Conservation (phyloP, 495 filamentous ascomycete genomes). For the Tuber indicum region DNA sequence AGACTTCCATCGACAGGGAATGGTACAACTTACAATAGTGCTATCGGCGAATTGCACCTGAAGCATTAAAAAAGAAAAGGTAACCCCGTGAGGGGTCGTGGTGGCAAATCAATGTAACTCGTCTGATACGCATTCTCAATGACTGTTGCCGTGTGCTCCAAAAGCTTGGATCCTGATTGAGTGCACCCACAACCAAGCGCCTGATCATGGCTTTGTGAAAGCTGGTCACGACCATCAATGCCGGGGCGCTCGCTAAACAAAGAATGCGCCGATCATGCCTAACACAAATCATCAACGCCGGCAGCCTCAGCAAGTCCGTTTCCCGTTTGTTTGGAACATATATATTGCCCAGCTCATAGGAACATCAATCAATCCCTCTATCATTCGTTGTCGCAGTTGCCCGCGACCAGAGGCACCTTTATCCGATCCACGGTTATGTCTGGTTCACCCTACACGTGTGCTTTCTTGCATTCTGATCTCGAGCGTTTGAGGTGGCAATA, state of each 20-base stretch:
- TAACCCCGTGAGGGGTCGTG: conserved; percentile 32
- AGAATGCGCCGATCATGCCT: conserved; percentile 25
- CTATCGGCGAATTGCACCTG: conserved; percentile 31
- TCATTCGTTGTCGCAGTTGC: conserved; percentile 20
- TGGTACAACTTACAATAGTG: conserved; percentile 33
- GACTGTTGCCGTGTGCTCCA: conserved; percentile 34
- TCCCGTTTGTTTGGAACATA: conserved; percentile 31
- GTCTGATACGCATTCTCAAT: conserved; percentile 36
- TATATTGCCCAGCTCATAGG: conserved; percentile 28
- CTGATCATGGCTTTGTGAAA: conserved; percentile 22
- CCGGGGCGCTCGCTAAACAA: conserved; percentile 30
- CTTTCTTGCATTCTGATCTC: conserved; percentile 8
- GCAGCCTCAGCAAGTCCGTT: conserved; percentile 19
- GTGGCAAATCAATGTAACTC: conserved; percentile 36
- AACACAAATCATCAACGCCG: conserved; percentile 20
- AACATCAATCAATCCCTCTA: conserved; percentile 34
- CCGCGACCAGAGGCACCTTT: conserved; percentile 31
- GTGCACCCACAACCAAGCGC: conserved; percentile 32
- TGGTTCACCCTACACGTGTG: conserved; percentile 30
- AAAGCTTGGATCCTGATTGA: conserved; percentile 29
- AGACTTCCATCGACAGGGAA: conserved; percentile 37
- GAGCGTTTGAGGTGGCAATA: conserved; percentile 21
- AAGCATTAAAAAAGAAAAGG: conserved; percentile 32
- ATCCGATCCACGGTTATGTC: conserved; percentile 30
- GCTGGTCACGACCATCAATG: conserved; percentile 34